Conservation (phyloP, 257 asterid species). For the Ophiorrhiza pumila region DNA sequence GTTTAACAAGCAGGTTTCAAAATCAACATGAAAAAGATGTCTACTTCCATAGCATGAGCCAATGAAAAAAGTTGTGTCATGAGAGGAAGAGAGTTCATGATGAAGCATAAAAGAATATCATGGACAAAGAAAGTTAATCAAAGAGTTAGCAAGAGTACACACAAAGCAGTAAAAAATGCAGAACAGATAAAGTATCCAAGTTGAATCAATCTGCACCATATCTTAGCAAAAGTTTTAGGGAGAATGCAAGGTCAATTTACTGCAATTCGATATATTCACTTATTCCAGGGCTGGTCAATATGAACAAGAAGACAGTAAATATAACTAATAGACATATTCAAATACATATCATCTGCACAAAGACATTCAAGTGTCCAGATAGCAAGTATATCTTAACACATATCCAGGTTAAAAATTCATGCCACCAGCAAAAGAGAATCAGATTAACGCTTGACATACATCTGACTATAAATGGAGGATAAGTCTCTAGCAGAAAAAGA, state of each 20-base stretch:
- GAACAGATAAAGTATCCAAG: not conserved
- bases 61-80: not conserved
- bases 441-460: not conserved
- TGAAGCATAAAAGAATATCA: not conserved
- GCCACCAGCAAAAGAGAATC: not conserved
- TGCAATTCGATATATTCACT: not conserved
- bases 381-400: not conserved
- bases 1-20: not conserved
- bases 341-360: not conserved
- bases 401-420: not conserved
- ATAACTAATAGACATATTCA: not conserved
- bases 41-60: not conserved
- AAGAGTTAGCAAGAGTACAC: not conserved
- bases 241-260: not conserved
- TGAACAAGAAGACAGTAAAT: not conserved
- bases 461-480: not conserved
- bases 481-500: not conserved
- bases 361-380: not conserved
- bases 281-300: not conserved
- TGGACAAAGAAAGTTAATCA: not conserved
- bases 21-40: not conserved
- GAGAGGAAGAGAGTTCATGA: constrained; percentile 6
- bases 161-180: not conserved
- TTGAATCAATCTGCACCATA: not conserved
- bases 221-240: not conserved